Conservation (phyloP, 768 basidiomycete genomes). For the Coprinopsis cinerea region DNA sequence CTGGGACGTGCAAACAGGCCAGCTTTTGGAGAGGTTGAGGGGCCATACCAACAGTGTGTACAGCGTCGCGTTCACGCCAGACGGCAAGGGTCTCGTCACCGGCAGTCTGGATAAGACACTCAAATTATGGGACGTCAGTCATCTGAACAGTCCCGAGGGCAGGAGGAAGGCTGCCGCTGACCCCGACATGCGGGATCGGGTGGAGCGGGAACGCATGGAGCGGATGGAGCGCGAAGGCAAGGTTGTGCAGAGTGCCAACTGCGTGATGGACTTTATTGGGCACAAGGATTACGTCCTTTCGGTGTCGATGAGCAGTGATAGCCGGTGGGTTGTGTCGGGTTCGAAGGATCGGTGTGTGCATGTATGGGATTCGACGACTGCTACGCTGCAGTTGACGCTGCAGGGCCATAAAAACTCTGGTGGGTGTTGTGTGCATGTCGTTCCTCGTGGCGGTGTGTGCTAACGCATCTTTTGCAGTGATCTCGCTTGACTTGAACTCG, state of each 20-base stretch:
- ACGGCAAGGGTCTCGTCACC: conserved; percentile 85
- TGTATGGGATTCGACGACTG: conserved; percentile 79
- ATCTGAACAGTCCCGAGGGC: conserved; percentile 28
- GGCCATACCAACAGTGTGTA: conserved; percentile 87
- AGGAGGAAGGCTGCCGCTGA: not conserved
- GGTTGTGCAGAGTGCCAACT: conserved; percentile 39
- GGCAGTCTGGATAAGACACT: conserved; percentile 88
- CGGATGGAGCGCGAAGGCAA: conserved; percentile 22
- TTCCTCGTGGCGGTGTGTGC: not conserved
- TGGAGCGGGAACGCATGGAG: conserved; percentile 26
- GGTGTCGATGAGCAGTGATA: conserved; percentile 84
- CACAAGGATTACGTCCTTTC: conserved; percentile 69
- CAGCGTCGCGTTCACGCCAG: conserved; percentile 87
- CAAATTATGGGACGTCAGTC: conserved; percentile 83
- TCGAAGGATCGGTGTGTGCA: conserved; percentile 94
- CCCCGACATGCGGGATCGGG: conserved; percentile 17
- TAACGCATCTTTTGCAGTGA: conserved; percentile 28
- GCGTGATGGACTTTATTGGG: conserved; percentile 50
- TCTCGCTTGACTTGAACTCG: conserved; percentile 45
- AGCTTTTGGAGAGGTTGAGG: conserved; percentile 64
- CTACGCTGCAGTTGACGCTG: conserved; percentile 85
- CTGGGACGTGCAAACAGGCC: conserved; percentile 67
- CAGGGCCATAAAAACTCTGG: conserved; percentile 64
- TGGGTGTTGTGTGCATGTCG: conserved; percentile 29
- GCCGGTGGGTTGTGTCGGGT: conserved; percentile 91